phyloP scores from a whole-genome alignment of 805 yeast species.

The Spencermartinsiella europaea region DNA sequence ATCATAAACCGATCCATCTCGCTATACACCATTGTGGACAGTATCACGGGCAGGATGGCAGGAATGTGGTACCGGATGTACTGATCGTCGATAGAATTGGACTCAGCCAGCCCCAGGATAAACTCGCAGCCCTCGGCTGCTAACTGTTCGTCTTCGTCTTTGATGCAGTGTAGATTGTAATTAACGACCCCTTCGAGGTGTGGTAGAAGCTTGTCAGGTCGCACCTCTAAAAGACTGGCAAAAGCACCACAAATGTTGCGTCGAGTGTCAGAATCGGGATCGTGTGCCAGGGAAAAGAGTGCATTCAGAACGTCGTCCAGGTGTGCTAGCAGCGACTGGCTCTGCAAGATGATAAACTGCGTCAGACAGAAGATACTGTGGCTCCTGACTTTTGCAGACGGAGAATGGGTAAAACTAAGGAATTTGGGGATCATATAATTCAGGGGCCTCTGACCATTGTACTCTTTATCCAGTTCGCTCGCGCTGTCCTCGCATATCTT shows the following conservation, averaged over 20 bases:
- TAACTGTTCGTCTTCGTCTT: conserved; percentile 61
- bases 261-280: conserved; percentile 54
- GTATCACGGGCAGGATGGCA: conserved; percentile 66
- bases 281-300: conserved; percentile 66
- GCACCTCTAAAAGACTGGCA: conserved; percentile 59
- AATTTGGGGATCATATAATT: conserved; percentile 63
- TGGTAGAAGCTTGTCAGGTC: conserved; percentile 75
- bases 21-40: conserved; percentile 81
- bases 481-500: conserved; percentile 90
- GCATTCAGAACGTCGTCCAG: conserved; percentile 61
- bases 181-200: conserved; percentile 83
- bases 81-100: conserved; percentile 46
- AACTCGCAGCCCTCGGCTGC: conserved; percentile 94
- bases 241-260: conserved; percentile 76
- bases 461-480: conserved; percentile 55
- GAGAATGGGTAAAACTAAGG: conserved; percentile 43
- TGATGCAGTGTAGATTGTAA: conserved; percentile 76
- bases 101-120: conserved; percentile 66
- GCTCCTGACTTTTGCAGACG: conserved; percentile 48
- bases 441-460: conserved; percentile 62
- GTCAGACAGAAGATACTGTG: conserved; percentile 67
- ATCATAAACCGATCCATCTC: conserved; percentile 70
- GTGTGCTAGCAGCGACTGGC: conserved; percentile 59
- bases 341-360: conserved; percentile 63
- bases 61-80: conserved; percentile 52